Evolutionary conservation across 106 monocot genomes (phyloP).

Genomic region (Posidonia australis): DNA sequence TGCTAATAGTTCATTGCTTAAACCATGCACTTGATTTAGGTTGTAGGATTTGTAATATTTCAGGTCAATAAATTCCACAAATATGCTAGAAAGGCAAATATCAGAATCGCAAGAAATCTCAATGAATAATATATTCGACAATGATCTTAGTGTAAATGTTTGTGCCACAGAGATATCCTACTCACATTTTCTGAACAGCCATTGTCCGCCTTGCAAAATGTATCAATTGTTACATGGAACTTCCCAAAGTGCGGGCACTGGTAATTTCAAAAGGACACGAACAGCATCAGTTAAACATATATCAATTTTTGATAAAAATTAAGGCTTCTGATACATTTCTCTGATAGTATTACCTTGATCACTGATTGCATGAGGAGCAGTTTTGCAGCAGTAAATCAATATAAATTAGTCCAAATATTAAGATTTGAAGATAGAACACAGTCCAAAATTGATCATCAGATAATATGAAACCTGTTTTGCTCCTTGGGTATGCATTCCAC

Average conservation of each 20-base stretch:
- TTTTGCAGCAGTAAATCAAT: too few species aligned
- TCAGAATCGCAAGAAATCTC: not conserved
- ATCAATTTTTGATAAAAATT: not conserved
- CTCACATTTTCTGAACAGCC: conserved; percentile 56
- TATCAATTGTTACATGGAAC: conserved; percentile 39
- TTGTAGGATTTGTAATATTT: not conserved
- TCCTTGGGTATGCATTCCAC: too few species aligned
- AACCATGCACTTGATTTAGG: conserved; percentile 32
- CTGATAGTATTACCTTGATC: not conserved
- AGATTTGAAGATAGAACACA: too few species aligned
- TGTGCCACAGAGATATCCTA: not conserved
- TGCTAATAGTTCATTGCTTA: conserved; percentile 36
- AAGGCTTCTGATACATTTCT: not conserved
- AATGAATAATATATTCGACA: too few species aligned
- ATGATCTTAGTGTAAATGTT: not conserved
- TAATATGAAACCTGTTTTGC: too few species aligned
- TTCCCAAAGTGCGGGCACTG: conserved; percentile 47
- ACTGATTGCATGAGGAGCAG: not conserved
- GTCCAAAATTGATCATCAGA: too few species aligned
- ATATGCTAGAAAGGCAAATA: not conserved
- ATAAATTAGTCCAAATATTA: too few species aligned
- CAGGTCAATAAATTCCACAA: not conserved
- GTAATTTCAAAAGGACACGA: conserved; percentile 5
- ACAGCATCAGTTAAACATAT: conserved; percentile 1
- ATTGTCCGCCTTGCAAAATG: conserved; percentile 45